A percentile compares a stretch with the other conserved stretches of the same genome.
Evolutionary conservation across 495 filamentous ascomycete species (phyloP).

Genomic region (Penicillium angulare): DNA sequence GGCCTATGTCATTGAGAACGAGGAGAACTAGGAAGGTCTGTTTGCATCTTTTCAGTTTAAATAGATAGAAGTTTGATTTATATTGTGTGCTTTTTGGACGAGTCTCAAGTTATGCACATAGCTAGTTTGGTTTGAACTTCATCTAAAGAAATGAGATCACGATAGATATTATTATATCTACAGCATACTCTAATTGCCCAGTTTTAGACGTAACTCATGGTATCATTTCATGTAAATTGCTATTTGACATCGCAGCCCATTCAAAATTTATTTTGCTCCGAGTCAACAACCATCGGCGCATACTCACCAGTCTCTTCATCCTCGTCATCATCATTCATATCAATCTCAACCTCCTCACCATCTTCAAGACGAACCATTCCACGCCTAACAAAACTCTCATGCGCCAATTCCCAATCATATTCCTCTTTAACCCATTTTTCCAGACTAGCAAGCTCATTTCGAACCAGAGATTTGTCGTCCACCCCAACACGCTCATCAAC

Average conservation of each 20-base stretch:
- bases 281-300: slow-evolving; percentile 80
- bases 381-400: slow-evolving; percentile 52
- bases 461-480: slow-evolving; percentile 33
- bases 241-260: background rate
- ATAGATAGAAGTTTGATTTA: background rate
- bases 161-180: no score
- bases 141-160: no score
- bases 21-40: slow-evolving; percentile 20
- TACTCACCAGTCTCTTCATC: slow-evolving; percentile 87
- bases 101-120: no score
- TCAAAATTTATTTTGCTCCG: slow-evolving; percentile 12
- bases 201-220: no score
- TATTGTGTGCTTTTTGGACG: background rate
- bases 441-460: slow-evolving; percentile 53
- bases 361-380: slow-evolving; percentile 74
- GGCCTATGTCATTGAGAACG: slow-evolving; percentile 70
- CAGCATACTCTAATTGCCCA: no score
- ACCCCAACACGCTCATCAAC: slow-evolving; percentile 42
- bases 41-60: background rate
- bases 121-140: no score
- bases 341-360: slow-evolving; percentile 75
- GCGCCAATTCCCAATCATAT: slow-evolving; percentile 64
- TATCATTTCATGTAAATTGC: no score
- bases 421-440: slow-evolving; percentile 54
- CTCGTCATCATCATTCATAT: slow-evolving; percentile 69